Percentiles rank a stretch among this genome's conserved stretches.
Conservation (phyloP, 2,329 filamentous ascomycete species). For the Sarocladium brachiariae region DNA sequence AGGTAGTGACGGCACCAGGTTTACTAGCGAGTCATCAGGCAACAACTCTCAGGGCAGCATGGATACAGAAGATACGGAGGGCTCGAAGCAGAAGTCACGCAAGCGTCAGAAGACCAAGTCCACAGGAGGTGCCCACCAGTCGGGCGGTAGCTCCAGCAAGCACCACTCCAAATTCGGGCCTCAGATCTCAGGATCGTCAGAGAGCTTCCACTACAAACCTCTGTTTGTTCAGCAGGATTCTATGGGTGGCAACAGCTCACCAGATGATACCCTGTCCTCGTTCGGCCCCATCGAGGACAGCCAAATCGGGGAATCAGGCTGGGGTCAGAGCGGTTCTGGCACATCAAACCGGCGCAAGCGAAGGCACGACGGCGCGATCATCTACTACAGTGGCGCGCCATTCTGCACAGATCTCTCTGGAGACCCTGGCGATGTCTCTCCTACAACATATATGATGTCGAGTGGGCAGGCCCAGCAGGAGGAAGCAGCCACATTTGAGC, state of each 20-base stretch:
- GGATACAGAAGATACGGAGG: slow-evolving; percentile 40
- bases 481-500: slow-evolving; percentile 15
- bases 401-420: slow-evolving; percentile 78
- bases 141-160: slow-evolving; percentile 26
- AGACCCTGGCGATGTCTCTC: slow-evolving; percentile 46
- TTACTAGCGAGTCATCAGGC: slow-evolving; percentile 56
- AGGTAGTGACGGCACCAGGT: slow-evolving; percentile 55
- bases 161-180: slow-evolving; percentile 33
- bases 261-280: slow-evolving; percentile 43
- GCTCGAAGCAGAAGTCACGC: slow-evolving; percentile 31
- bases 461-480: slow-evolving; percentile 30
- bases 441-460: slow-evolving; percentile 42
- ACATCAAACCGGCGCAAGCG: slow-evolving; percentile 44
- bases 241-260: slow-evolving; percentile 38
- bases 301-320: slow-evolving; percentile 39
- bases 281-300: slow-evolving; percentile 41
- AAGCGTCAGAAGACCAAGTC: slow-evolving; percentile 41
- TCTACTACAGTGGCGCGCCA: slow-evolving; percentile 73
- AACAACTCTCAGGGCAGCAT: slow-evolving; percentile 37
- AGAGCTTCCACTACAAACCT: slow-evolving; percentile 58
- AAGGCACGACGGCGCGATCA: slow-evolving; percentile 65
- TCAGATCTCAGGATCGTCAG: slow-evolving; percentile 31
- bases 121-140: slow-evolving; percentile 26
- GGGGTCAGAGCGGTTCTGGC: slow-evolving; percentile 40
- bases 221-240: slow-evolving; percentile 48